Conservation (phyloP, 1,139 yeast genomes). For the Blastobotrys elegans region DNA sequence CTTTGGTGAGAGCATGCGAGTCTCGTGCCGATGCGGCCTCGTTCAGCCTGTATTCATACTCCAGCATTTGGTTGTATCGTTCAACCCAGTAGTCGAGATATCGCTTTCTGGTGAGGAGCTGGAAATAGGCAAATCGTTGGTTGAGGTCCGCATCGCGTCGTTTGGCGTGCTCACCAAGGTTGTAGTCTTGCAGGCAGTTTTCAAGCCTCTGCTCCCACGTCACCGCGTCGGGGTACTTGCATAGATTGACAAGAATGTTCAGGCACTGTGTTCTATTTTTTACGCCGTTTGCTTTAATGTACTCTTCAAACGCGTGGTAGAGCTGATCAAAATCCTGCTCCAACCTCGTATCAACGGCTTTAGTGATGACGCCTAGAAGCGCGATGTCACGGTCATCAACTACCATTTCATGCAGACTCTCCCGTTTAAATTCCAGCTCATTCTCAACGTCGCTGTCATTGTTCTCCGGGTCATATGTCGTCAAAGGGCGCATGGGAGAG, state of each 20-base stretch:
- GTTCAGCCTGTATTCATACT: background rate
- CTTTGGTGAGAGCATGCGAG: background rate
- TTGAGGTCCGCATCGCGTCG: constrained; percentile 6
- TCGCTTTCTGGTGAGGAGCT: background rate
- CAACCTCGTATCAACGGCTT: constrained; percentile 21
- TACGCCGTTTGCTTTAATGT: constrained; percentile 21
- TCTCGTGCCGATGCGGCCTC: constrained; percentile 7
- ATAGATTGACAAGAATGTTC: constrained; percentile 20
- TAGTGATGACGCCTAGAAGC: constrained; percentile 22
- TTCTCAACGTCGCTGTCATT: constrained; percentile 11
- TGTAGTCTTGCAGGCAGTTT: constrained; percentile 19
- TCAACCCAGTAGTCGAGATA: constrained; percentile 2
- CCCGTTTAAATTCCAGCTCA: constrained; percentile 3
- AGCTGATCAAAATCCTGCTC: constrained; percentile 22
- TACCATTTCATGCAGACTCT: background rate
- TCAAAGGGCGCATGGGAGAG: constrained; percentile 15
- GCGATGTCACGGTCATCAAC: constrained; percentile 19
- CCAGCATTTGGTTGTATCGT: background rate
- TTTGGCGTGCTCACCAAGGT: constrained; percentile 14
- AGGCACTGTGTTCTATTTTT: constrained; percentile 19
- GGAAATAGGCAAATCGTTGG: constrained; percentile 6
- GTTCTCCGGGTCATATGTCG: constrained; percentile 16
- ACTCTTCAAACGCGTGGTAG: constrained; percentile 24
- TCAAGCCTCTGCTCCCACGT: constrained; percentile 22
- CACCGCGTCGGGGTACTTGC: constrained; percentile 16